Conservation (phyloP, 768 basidiomycete species). For the Infundibulicybe gibba region DNA sequence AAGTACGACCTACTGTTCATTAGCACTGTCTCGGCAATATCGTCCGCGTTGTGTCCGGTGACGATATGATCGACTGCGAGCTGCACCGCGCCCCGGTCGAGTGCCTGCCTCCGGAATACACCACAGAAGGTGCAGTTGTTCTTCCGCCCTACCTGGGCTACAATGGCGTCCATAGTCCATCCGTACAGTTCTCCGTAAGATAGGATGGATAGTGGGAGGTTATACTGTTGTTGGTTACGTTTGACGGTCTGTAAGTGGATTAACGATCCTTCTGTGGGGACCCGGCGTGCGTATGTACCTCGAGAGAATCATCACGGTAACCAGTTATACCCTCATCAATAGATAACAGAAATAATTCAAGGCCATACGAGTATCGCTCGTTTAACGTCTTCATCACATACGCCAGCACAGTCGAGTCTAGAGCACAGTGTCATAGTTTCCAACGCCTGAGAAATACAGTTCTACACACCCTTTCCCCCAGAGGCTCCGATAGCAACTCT, state of each 20-base stretch:
- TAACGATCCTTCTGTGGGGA: too few relatives aligned
- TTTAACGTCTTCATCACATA: constrained; percentile 96
- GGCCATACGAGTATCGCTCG: constrained; percentile 88
- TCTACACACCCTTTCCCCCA: constrained; percentile 84
- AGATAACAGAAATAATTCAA: constrained; percentile 88
- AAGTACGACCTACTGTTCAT: constrained; percentile 83
- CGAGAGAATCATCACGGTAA: constrained; percentile 95
- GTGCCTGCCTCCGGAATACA: constrained; percentile 93
- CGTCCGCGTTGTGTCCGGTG: constrained; percentile 98
- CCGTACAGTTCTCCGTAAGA: constrained; percentile 96
- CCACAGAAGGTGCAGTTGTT: constrained; percentile 99
- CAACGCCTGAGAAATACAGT: not conserved
- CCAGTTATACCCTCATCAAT: constrained; percentile 99
- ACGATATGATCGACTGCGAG: constrained; percentile 95
- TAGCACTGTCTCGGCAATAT: constrained; percentile 96
- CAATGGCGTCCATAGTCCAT: constrained; percentile 99
- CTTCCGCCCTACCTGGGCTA: constrained; percentile 91
- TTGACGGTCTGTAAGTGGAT: constrained; percentile 78
- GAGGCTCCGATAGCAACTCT: constrained; percentile 96
- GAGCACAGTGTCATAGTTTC: not conserved
- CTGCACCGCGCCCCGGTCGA: constrained; percentile 90
- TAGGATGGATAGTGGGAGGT: constrained; percentile 92
- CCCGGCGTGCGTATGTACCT: constrained; percentile 42
- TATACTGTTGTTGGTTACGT: constrained; percentile 93
- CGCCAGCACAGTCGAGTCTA: constrained; percentile 97